phyloP scores from a whole-genome alignment of 805 yeast genomes.

The Danielia reshetovae region DNA sequence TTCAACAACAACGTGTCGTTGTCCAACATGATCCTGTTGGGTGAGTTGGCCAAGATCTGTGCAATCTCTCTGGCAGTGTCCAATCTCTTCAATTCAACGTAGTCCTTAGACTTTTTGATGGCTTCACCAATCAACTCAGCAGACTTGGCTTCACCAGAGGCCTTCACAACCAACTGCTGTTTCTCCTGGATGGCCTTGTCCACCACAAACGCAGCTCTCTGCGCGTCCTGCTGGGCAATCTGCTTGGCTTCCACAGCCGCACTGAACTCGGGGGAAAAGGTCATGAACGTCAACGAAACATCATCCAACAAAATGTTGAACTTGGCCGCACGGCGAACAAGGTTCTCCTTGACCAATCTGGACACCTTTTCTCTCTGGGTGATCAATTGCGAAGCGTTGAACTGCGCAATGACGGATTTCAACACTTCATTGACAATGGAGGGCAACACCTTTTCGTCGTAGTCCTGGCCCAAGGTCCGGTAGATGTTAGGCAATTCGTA shows the following conservation, averaged over 20 bases:
- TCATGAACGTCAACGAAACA: constrained; percentile 94
- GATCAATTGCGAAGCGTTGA: constrained; percentile 95
- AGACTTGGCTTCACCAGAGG: constrained; percentile 97
- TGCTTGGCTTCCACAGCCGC: constrained; percentile 98
- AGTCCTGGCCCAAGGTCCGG: constrained; percentile 90
- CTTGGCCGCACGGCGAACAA: constrained; percentile 85
- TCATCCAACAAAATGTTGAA: constrained; percentile 89
- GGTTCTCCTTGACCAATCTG: constrained; percentile 82
- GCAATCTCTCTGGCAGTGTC: constrained; percentile 98
- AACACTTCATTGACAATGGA: constrained; percentile 97
- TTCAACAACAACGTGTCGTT: constrained; percentile 88
- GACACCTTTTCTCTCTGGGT: constrained; percentile 99
- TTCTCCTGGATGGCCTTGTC: constrained; percentile 97
- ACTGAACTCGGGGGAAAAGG: constrained; percentile 96
- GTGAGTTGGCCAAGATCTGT: constrained; percentile 73
- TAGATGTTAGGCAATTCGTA: constrained; percentile 75
- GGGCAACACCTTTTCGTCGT: constrained; percentile 95
- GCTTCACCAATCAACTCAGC: constrained; percentile 99
- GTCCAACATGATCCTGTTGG: constrained; percentile 87
- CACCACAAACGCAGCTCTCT: constrained; percentile 94
- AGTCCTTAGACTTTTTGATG: constrained; percentile 91
- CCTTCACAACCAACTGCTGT: constrained; percentile 93
- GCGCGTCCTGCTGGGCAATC: constrained; percentile 99
- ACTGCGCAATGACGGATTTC: constrained; percentile 96
- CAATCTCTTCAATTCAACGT: constrained; percentile 92